Base-by-base conservation (phyloP, 2,329 filamentous ascomycete genomes). In the Penicillium sp. region DNA sequence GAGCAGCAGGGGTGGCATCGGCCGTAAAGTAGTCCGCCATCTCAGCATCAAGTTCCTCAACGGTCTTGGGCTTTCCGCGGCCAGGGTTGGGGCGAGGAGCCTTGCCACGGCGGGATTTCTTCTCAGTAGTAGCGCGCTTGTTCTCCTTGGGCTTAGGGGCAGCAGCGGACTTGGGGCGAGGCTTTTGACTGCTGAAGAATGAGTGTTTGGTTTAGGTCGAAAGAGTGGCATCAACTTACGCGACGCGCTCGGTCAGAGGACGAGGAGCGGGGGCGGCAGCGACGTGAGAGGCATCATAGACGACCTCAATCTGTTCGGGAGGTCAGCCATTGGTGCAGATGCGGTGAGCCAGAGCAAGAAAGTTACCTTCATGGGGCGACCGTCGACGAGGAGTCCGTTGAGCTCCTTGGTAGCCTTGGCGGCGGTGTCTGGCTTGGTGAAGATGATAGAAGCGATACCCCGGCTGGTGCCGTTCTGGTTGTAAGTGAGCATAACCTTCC, bases 31-130 rank as follows among this genome's bases (percentile, higher is more conserved):
- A 99, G 72, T 97, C 93, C 16, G 83, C 85, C 93, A 99, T 99
- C 72, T 99, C 93, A 4, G 89, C 90, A 70, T 99, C 93, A 22
- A 99, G 83, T 75, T 99, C 91, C 69, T 95, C 92, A 1, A 87
- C 84, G 0, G 90, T 95, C 87, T 97, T 97, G 76, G 78, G 74
- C 73, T 83, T 95, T 78, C 64, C 84, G 75, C 59, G 86, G 79
- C 63, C 86, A 57, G 79, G 76, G 64, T 76, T 86, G 60, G 79
- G 76, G 52, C 74, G 75, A 37, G 72, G 76, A 55, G 48, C 76
- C 46, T 75, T 76, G 40, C 73, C 60, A 61, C 72, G 58, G 22
- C 46, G 46, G 14, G 3, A 10, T 37, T 28, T 35, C 41, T 49
- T 49, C 3, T 39, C 47, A 11, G 41, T 28, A 28, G 39, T 36